Percentiles rank a stretch among this genome's conserved stretches.
These are phyloP conservation scores for Biscogniauxia sp. DNA, from an alignment of 2,329 filamentous ascomycete genomes.

Conservation along the genomic window DNA sequence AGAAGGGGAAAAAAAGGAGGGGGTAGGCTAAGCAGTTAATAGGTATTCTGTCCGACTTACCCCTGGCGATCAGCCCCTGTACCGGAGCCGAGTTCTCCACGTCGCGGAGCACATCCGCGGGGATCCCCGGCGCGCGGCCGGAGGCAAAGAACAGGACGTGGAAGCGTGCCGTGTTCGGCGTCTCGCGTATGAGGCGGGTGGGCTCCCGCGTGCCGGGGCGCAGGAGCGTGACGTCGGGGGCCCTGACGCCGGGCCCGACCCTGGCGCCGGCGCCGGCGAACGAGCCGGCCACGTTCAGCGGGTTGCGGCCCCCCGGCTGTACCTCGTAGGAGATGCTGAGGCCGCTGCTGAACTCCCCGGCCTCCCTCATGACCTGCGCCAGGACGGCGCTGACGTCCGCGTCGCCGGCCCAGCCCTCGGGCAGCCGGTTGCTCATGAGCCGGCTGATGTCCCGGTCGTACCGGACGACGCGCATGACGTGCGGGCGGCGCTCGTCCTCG, in stretches of 20 bases:
- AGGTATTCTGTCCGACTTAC: neutral
- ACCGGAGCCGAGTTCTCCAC: slow-evolving; percentile 10
- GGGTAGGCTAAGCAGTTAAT: too few relatives aligned
- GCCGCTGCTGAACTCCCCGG: slow-evolving; percentile 24
- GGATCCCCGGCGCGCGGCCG: slow-evolving; percentile 3
- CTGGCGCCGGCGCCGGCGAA: slow-evolving; percentile 7
- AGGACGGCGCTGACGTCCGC: slow-evolving; percentile 46
- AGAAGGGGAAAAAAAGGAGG: too few relatives aligned
- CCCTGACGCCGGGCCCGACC: slow-evolving; percentile 40
- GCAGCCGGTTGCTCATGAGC: slow-evolving; percentile 40
- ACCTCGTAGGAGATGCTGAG: slow-evolving; percentile 54
- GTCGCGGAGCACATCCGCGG: slow-evolving; percentile 3
- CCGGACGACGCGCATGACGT: slow-evolving; percentile 42
- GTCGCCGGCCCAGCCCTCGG: slow-evolving; percentile 41
- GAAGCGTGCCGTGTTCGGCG: slow-evolving; percentile 42
- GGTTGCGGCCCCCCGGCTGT: slow-evolving; percentile 32
- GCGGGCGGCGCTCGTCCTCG: slow-evolving; percentile 43
- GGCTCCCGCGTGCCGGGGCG: slow-evolving; percentile 44
- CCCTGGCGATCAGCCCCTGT: slow-evolving; percentile 4
- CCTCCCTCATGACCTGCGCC: slow-evolving; percentile 49
- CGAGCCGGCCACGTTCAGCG: slow-evolving; percentile 39
- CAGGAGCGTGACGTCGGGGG: slow-evolving; percentile 43
- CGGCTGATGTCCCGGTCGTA: slow-evolving; percentile 38
- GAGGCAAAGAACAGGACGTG: slow-evolving; percentile 39
- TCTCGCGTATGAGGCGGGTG: slow-evolving; percentile 43